Percentiles rank a stretch among this genome's conserved stretches.
Conservation (phyloP, 139 green algal species). For the Micromonas commoda region DNA sequence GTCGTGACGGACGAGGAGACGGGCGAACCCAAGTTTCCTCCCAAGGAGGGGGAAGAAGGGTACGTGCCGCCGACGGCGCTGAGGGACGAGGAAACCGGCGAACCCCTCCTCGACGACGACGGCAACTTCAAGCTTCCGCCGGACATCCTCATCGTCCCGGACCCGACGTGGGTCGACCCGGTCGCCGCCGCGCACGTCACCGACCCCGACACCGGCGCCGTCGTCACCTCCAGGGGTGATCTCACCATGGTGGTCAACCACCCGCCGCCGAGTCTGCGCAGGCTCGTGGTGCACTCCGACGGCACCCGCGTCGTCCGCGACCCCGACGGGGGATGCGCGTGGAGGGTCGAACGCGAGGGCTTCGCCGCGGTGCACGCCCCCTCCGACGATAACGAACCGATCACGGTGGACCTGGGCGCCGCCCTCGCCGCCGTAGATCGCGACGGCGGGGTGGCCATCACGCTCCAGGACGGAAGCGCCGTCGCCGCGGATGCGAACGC, state of each 20-base stretch:
- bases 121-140: background rate
- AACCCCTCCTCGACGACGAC: background rate
- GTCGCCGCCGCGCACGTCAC: background rate
- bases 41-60: background rate
- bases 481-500: background rate
- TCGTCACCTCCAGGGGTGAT: background rate
- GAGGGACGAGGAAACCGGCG: background rate
- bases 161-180: background rate
- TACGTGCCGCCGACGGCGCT: background rate
- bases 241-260: conserved; percentile 5
- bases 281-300: background rate
- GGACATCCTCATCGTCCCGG: background rate
- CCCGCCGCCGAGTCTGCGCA: background rate
- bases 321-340: background rate
- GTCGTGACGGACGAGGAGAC: background rate
- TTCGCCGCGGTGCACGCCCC: background rate
- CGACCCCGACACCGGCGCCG: background rate
- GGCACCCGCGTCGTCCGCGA: background rate
- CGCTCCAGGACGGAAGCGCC: background rate
- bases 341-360: background rate
- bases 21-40: background rate
- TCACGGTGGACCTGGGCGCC: background rate
- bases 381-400: background rate
- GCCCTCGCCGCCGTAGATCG: background rate
- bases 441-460: background rate